phyloP scores from a whole-genome alignment of 371 early-diverging fungal species.

The Actinomucor elegans region DNA sequence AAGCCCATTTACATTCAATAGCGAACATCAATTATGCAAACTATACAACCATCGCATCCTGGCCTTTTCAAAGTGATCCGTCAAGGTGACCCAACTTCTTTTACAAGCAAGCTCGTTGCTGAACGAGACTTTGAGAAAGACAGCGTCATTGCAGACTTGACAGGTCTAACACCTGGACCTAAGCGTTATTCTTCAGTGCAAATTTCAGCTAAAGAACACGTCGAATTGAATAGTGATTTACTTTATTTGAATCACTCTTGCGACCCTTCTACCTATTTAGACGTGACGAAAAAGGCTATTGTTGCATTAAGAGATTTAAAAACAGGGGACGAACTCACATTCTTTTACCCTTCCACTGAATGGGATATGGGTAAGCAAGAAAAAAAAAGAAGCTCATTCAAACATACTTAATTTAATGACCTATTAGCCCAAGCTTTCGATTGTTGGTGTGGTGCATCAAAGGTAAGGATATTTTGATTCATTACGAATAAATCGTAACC shows the following conservation, averaged over 20 bases:
- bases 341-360: conserved; percentile 84
- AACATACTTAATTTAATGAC: no score
- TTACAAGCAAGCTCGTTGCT: conserved; percentile 58
- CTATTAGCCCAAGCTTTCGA: conserved; percentile 21
- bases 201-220: conserved; percentile 56
- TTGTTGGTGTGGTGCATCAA: conserved; percentile 17
- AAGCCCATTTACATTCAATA: no score
- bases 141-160: conserved; percentile 52
- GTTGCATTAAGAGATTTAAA: conserved; percentile 58
- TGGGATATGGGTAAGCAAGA: conserved; percentile 73
- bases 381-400: no score
- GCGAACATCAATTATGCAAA: no score
- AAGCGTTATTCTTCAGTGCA: conserved; percentile 71
- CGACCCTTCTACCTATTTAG: conserved; percentile 61
- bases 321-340: conserved; percentile 70
- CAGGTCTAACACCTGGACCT: conserved; percentile 52
- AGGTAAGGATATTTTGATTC: neutral
- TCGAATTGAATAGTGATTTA: conserved; percentile 72
- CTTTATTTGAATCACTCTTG: conserved; percentile 57
- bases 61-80: conserved; percentile 52
- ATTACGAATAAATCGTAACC: neutral
- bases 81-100: conserved; percentile 50
- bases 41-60: conserved; percentile 50
- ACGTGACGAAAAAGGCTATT: conserved; percentile 50
- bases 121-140: conserved; percentile 50